Conservation (phyloP, 1,284 basidiomycete species). For the Apiotrichum montevideense region DNA sequence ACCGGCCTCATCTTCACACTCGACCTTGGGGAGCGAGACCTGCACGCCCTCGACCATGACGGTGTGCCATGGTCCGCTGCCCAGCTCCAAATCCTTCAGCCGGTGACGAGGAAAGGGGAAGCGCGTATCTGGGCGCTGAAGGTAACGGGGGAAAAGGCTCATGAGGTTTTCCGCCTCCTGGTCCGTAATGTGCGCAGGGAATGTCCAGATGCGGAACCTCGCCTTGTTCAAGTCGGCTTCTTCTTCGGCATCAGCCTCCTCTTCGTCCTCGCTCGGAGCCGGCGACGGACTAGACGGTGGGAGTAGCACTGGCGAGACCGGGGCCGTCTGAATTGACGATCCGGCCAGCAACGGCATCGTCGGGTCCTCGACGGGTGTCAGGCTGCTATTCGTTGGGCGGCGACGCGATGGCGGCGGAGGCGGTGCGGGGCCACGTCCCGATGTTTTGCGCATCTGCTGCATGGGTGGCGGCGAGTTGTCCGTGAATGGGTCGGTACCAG, state of each 20-base stretch:
- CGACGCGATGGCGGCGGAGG: conserved; percentile 26
- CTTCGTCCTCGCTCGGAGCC: conserved; percentile 16
- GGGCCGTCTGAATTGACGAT: conserved; percentile 7
- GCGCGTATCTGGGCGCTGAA: conserved; percentile 18
- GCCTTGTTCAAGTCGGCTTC: conserved; percentile 37
- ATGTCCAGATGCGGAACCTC: conserved; percentile 38
- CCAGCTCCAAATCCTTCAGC: conserved; percentile 24
- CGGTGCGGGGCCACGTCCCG: conserved; percentile 28
- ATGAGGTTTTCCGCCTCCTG: conserved; percentile 32
- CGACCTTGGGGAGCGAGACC: conserved; percentile 20
- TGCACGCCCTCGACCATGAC: conserved; percentile 17
- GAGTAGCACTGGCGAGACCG: not conserved
- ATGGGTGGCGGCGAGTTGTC: conserved; percentile 13
- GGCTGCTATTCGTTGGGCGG: not conserved
- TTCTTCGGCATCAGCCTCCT: conserved; percentile 27
- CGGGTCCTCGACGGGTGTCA: not conserved
- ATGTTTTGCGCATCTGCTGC: conserved; percentile 7
- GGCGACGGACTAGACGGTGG: conserved; percentile 1
- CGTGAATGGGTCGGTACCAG: conserved; percentile 36
- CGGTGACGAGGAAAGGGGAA: conserved; percentile 30
- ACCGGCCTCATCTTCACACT: conserved; percentile 27
- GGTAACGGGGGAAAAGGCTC: conserved; percentile 26
- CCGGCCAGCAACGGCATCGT: not conserved
- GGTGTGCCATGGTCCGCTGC: conserved; percentile 21
- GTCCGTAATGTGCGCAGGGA: conserved; percentile 39